Conservation (phyloP, 2,329 filamentous ascomycete genomes). For the Cercospora zeina region DNA sequence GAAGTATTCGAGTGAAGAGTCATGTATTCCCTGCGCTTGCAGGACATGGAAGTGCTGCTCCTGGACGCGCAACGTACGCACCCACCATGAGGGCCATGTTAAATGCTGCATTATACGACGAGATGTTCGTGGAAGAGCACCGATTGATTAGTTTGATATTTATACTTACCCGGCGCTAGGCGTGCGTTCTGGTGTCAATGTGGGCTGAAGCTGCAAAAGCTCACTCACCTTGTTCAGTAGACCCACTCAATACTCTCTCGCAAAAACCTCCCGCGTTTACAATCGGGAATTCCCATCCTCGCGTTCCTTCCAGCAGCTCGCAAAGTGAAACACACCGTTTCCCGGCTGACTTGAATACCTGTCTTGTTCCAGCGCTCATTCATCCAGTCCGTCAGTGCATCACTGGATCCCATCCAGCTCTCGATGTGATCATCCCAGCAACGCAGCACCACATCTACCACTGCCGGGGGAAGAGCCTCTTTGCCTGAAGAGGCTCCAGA, state of each 20-base stretch:
- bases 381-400: constrained; percentile 35
- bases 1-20: neutral
- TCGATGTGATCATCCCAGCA: constrained; percentile 26
- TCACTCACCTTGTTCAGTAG: neutral
- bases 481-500: constrained; percentile 16
- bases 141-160: too few relatives aligned
- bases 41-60: neutral
- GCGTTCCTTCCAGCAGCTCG: constrained; percentile 26
- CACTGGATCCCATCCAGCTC: constrained; percentile 29
- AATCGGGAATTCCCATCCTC: constrained; percentile 28
- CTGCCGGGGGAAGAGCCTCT: constrained; percentile 25
- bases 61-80: neutral
- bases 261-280: constrained; percentile 22
- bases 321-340: constrained; percentile 33
- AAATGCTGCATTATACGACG: too few relatives aligned
- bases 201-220: too few relatives aligned
- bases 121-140: too few relatives aligned
- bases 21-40: neutral
- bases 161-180: too few relatives aligned
- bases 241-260: constrained; percentile 14
- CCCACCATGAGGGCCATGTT: too few relatives aligned
- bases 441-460: constrained; percentile 28
- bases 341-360: constrained; percentile 28
- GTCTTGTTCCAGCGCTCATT: constrained; percentile 36
- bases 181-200: too few relatives aligned